phyloP scores from a whole-genome alignment of 371 early-diverging fungal genomes.

The Haplosporangium sp. region DNA sequence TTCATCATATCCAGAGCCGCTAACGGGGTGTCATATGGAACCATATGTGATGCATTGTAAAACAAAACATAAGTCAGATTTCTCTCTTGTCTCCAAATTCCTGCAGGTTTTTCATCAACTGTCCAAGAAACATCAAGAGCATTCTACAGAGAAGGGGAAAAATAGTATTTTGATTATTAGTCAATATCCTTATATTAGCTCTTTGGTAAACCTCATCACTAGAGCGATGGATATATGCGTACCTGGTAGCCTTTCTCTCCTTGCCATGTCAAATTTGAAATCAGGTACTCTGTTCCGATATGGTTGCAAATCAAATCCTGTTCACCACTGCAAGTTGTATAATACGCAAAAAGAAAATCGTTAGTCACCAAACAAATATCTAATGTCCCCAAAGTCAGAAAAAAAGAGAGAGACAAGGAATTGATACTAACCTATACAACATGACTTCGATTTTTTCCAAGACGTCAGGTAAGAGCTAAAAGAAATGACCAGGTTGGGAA shows the following conservation, averaged over 20 bases:
- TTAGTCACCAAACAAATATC: background rate
- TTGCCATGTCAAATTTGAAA: constrained; percentile 81
- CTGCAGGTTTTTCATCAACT: constrained; percentile 68
- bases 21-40: constrained; percentile 77
- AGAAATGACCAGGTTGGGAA: background rate
- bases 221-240: background rate
- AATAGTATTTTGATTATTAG: background rate
- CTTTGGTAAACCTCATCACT: no score
- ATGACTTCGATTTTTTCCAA: constrained; percentile 66
- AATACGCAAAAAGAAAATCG: background rate
- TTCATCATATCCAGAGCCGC: constrained; percentile 81
- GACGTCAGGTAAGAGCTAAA: constrained; percentile 66
- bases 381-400: background rate
- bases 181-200: no score
- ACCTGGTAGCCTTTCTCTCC: constrained; percentile 76
- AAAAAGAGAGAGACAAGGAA: no score
- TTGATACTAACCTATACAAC: constrained; percentile 66
- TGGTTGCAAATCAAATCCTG: constrained; percentile 86
- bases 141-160: constrained; percentile 15
- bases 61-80: constrained; percentile 80
- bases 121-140: constrained; percentile 61
- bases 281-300: constrained; percentile 76
- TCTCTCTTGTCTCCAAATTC: constrained; percentile 67
- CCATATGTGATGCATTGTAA: constrained; percentile 86
- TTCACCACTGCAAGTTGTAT: constrained; percentile 72